These are phyloP conservation scores for Phytophthora capsici DNA, from an alignment of 352 stramenopile genomes.

Conservation along the genomic window DNA sequence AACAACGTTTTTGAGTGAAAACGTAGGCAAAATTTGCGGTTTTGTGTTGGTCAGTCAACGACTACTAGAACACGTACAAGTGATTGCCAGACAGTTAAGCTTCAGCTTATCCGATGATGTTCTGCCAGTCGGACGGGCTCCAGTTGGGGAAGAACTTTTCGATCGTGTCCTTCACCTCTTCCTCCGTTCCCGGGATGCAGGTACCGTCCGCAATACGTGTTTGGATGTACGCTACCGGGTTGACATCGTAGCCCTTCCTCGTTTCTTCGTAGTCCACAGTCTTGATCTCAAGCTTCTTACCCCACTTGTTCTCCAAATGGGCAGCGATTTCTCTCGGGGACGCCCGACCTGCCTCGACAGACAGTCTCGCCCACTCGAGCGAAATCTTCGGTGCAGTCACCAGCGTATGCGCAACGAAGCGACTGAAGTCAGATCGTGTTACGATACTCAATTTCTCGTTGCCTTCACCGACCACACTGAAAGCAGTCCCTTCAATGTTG, in stretches of 20 bases:
- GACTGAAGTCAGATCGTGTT: slow-evolving; percentile 17
- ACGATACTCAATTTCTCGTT: slow-evolving; percentile 32
- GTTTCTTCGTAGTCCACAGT: slow-evolving; percentile 25
- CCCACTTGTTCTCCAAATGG: slow-evolving; percentile 32
- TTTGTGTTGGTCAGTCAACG: too few relatives aligned
- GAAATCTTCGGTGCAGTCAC: slow-evolving; percentile 11
- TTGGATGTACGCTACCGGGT: slow-evolving; percentile 25
- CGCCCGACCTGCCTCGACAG: slow-evolving; percentile 26
- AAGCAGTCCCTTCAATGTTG: slow-evolving; percentile 20
- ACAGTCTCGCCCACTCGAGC: slow-evolving; percentile 25
- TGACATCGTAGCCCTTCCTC: slow-evolving; percentile 27
- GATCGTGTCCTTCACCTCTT: slow-evolving; percentile 21
- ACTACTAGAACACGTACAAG: too few relatives aligned
- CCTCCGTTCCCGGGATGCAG: slow-evolving; percentile 12
- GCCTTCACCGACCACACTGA: slow-evolving; percentile 25
- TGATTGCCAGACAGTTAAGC: too few relatives aligned
- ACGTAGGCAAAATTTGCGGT: too few relatives aligned
- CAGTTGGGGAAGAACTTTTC: slow-evolving; percentile 27
- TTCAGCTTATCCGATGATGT: slow-evolving; percentile 12
- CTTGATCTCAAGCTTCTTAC: slow-evolving; percentile 33
- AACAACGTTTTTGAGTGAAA: too few relatives aligned
- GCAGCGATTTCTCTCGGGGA: slow-evolving; percentile 27
- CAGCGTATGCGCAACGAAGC: slow-evolving; percentile 30
- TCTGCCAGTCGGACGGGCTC: slow-evolving; percentile 27
- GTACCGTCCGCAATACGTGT: slow-evolving; percentile 31